A percentile compares a stretch with the other conserved stretches of the same genome.
Conservation (phyloP, 2,329 filamentous ascomycete genomes). For the Bipolaris zeicola region DNA sequence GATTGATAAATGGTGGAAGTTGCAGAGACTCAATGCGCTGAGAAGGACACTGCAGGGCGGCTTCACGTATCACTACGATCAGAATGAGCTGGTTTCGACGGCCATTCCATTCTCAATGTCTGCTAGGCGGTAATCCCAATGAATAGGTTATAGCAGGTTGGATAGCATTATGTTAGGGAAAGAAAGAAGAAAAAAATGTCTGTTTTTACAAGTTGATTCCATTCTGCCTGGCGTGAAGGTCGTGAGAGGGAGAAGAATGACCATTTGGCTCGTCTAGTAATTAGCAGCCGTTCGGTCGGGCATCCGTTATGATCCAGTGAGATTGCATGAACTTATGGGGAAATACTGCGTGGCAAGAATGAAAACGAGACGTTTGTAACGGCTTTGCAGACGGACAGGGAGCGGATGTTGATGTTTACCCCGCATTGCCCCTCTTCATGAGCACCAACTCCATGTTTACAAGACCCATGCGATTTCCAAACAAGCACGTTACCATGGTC, state of each 20-base stretch:
- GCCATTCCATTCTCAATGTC: constrained; percentile 41
- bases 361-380: neutral
- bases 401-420: constrained; percentile 14
- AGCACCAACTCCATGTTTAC: constrained; percentile 18
- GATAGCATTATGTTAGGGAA: no score
- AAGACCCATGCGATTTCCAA: constrained; percentile 2
- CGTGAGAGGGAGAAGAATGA: neutral
- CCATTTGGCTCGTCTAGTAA: neutral
- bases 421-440: constrained; percentile 37
- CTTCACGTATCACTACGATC: constrained; percentile 45
- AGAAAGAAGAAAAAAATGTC: neutral
- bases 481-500: neutral
- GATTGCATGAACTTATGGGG: neutral
- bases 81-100: constrained; percentile 44
- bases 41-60: constrained; percentile 62
- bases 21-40: constrained; percentile 66
- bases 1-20: constrained; percentile 77
- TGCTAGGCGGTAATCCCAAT: constrained; percentile 17
- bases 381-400: neutral
- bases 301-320: neutral
- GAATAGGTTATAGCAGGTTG: no score
- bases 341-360: neutral
- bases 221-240: neutral
- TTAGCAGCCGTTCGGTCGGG: neutral
- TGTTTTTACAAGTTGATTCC: constrained; percentile 9